phyloP scores from a whole-genome alignment of 2,329 filamentous ascomycete species.

The Aspergillus caelatus region DNA sequence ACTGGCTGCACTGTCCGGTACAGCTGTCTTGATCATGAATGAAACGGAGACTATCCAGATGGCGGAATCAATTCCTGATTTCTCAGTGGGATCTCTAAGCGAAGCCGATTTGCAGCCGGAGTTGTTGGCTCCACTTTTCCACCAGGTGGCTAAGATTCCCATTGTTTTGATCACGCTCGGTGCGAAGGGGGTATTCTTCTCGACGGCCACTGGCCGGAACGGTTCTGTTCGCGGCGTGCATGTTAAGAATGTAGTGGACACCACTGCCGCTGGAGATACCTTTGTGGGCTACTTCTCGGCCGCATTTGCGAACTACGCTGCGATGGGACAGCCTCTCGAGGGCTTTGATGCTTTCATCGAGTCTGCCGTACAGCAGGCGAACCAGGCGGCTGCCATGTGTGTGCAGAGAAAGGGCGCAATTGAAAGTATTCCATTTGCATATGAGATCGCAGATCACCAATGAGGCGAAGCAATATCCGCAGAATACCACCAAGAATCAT shows the following conservation, averaged over 20 bases:
- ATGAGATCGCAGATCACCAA: constrained; percentile 37
- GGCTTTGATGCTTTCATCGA: constrained; percentile 58
- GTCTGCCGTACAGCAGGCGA: constrained; percentile 46
- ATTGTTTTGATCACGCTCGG: constrained; percentile 86
- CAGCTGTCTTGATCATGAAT: constrained; percentile 83
- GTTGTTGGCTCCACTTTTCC: constrained; percentile 63
- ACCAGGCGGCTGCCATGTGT: constrained; percentile 45
- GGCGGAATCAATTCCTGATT: constrained; percentile 50
- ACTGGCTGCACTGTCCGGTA: constrained; percentile 62
- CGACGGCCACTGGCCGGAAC: constrained; percentile 51
- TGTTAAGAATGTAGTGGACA: constrained; percentile 77
- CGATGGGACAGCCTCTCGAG: constrained; percentile 70
- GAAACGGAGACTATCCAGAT: constrained; percentile 84
- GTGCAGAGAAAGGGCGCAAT: constrained; percentile 51
- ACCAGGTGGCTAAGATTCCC: constrained; percentile 64
- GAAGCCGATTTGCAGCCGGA: constrained; percentile 49
- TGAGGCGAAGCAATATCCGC: neutral
- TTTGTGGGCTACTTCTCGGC: constrained; percentile 67
- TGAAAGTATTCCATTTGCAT: constrained; percentile 51
- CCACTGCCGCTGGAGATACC: constrained; percentile 90
- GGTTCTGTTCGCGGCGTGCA: constrained; percentile 60
- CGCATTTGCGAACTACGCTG: neutral
- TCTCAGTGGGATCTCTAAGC: neutral
- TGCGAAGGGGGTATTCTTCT: constrained; percentile 70
- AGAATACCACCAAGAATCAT: neutral